Percentiles rank a stretch among this genome's conserved stretches.
These are phyloP conservation scores for Wilhelminamyces savonicus DNA, from an alignment of 805 yeast species.

Conservation along the genomic window DNA sequence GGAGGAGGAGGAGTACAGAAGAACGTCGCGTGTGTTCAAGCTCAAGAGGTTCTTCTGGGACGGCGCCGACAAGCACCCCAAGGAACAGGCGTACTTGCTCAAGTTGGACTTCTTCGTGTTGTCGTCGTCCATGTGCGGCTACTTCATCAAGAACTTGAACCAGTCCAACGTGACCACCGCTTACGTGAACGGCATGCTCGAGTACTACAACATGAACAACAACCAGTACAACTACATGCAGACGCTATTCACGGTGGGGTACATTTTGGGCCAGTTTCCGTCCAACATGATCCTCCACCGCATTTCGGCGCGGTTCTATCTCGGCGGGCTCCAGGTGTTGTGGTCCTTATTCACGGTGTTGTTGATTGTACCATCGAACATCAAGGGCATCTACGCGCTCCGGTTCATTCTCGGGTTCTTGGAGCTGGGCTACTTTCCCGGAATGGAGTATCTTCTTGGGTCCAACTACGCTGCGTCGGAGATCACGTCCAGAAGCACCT, in stretches of 20 bases:
- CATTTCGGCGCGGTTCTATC: conserved; percentile 36
- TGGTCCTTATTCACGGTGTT: conserved; percentile 34
- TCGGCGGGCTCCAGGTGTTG: conserved; percentile 36
- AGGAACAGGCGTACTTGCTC: conserved; percentile 25
- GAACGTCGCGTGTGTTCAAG: conserved; percentile 14
- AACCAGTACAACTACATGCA: conserved; percentile 12
- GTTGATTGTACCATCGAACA: conserved; percentile 14
- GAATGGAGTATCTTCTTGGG: conserved; percentile 47
- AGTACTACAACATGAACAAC: conserved; percentile 9
- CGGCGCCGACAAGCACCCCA: conserved; percentile 30
- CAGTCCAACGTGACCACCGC: conserved; percentile 12
- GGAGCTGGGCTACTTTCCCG: conserved; percentile 51
- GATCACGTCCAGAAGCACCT: conserved; percentile 22
- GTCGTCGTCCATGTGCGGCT: conserved; percentile 14
- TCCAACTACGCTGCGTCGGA: conserved; percentile 21
- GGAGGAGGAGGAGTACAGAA: conserved; percentile 14
- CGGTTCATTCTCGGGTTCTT: conserved; percentile 27
- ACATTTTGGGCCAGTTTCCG: conserved; percentile 10
- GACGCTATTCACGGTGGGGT: conserved; percentile 10
- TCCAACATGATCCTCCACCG: conserved; percentile 27
- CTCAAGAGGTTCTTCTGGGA: conserved; percentile 28
- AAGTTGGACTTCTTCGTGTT: conserved; percentile 28
- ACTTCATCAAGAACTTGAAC: conserved; percentile 12
- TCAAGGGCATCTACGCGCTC: conserved; percentile 8
- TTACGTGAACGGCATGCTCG: conserved; percentile 12